phyloP scores from a whole-genome alignment of 805 yeast genomes.

The Saturnispora quitensis region DNA sequence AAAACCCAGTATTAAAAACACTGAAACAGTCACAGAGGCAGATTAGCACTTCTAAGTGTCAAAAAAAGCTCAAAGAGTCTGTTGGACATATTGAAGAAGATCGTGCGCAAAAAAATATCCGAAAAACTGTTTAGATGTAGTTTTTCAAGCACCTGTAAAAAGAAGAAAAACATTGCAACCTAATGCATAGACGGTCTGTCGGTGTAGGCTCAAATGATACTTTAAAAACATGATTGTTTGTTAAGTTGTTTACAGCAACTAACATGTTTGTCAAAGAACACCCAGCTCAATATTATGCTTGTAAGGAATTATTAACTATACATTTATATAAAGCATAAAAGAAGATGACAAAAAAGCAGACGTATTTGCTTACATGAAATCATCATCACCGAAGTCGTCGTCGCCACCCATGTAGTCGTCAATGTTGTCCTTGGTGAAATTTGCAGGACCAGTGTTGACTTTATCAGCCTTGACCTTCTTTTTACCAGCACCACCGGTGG shows the following conservation, averaged over 20 bases:
- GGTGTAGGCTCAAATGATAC: not conserved
- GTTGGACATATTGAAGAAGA: too few species aligned
- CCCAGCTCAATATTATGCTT: too few species aligned
- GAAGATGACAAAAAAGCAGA: not conserved
- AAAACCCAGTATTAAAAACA: too few species aligned
- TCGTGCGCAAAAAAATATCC: too few species aligned
- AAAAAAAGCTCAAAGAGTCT: too few species aligned
- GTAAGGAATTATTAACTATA: not conserved
- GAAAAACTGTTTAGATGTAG: too few species aligned
- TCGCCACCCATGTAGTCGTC: constrained; percentile 44
- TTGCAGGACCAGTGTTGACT: constrained; percentile 47
- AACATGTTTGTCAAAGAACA: not conserved
- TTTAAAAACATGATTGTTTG: not conserved
- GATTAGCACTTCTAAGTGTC: too few species aligned
- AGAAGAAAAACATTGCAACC: too few species aligned
- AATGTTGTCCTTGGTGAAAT: constrained; percentile 55
- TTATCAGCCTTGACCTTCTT: constrained; percentile 75
- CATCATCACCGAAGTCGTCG: constrained; percentile 72
- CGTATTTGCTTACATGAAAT: constrained; percentile 53
- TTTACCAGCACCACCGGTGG: constrained; percentile 91
- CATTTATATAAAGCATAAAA: not conserved
- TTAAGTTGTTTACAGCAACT: too few species aligned
- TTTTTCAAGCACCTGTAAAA: too few species aligned
- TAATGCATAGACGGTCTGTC: not conserved
- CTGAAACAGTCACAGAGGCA: too few species aligned